Percentiles rank a stretch among this genome's conserved stretches.
Conservation (phyloP, 1,284 basidiomycete genomes). For the Chondrostereum purpureum region DNA sequence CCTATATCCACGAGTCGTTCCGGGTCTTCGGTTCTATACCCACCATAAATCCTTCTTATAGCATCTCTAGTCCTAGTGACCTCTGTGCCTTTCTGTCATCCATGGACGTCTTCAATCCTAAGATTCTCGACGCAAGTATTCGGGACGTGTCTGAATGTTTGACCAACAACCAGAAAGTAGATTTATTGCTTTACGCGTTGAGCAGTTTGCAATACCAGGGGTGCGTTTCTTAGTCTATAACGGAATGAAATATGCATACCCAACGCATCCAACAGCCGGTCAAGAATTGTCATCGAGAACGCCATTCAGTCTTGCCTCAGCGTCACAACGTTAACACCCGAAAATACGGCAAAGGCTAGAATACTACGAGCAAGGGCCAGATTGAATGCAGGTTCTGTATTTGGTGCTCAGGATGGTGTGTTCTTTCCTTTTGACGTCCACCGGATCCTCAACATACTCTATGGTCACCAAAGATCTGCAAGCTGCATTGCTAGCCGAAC, state of each 20-base stretch:
- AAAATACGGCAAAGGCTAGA: slow-evolving; percentile 51
- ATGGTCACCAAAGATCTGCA: slow-evolving; percentile 46
- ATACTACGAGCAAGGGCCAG: slow-evolving; percentile 59
- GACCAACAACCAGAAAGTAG: slow-evolving; percentile 57
- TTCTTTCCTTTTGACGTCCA: slow-evolving; percentile 12
- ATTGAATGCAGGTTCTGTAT: slow-evolving; percentile 49
- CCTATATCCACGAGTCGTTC: too few species aligned
- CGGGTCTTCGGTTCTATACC: too few species aligned
- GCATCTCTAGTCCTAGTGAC: too few species aligned
- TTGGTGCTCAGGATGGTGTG: slow-evolving; percentile 61
- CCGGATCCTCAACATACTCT: slow-evolving; percentile 4
- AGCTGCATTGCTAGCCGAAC: slow-evolving; percentile 55
- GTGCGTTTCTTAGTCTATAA: slow-evolving; percentile 23
- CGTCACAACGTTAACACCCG: slow-evolving; percentile 45
- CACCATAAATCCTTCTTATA: too few species aligned
- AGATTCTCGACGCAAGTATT: slow-evolving; percentile 65
- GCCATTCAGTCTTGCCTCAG: slow-evolving; percentile 65
- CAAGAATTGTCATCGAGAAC: slow-evolving; percentile 63
- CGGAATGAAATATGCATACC: slow-evolving; percentile 6
- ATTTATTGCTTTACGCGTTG: slow-evolving; percentile 58
- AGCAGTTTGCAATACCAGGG: slow-evolving; percentile 41
- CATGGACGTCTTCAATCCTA: slow-evolving; percentile 64
- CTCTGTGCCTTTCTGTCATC: not conserved
- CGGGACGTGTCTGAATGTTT: slow-evolving; percentile 54
- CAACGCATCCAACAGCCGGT: slow-evolving; percentile 32